phyloP scores from a whole-genome alignment of 1,284 basidiomycete genomes.

The Puccinia polysora region DNA sequence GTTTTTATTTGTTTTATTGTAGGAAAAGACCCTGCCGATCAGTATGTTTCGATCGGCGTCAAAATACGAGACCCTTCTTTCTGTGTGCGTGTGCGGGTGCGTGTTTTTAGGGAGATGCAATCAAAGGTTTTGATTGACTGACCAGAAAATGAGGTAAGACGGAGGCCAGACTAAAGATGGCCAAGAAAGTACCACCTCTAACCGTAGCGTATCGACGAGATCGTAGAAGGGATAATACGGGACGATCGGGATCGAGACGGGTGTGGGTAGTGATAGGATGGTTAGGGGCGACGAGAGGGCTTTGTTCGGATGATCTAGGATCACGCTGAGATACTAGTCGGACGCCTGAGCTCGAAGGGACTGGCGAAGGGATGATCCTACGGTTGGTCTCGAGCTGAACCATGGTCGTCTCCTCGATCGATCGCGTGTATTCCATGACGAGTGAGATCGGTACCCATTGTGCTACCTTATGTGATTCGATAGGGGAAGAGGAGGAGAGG shows the following conservation, averaged over 20 bases:
- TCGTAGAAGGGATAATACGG: neutral
- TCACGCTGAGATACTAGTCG: neutral
- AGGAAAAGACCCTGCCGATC: no score
- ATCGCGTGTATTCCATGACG: constrained; percentile 32
- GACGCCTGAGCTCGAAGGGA: neutral
- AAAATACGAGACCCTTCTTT: no score
- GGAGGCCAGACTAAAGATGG: constrained; percentile 16
- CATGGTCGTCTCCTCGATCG: constrained; percentile 31
- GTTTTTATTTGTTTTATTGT: neutral
- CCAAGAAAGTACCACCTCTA: constrained; percentile 7
- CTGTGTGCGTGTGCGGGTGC: no score
- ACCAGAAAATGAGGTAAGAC: constrained; percentile 35
- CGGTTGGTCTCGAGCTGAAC: neutral
- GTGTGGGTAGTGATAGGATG: neutral
- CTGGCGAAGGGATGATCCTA: neutral
- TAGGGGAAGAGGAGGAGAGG: neutral
- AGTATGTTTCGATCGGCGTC: no score
- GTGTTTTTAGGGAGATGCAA: no score
- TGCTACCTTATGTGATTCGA: no score
- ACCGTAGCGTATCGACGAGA: neutral
- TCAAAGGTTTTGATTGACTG: neutral
- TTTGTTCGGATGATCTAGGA: neutral
- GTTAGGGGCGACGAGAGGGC: neutral
- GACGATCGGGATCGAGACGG: neutral
- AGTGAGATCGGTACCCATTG: constrained; percentile 37